Conservation (phyloP, 2,329 filamentous ascomycete genomes). For the Aspergillus aculeatus region DNA sequence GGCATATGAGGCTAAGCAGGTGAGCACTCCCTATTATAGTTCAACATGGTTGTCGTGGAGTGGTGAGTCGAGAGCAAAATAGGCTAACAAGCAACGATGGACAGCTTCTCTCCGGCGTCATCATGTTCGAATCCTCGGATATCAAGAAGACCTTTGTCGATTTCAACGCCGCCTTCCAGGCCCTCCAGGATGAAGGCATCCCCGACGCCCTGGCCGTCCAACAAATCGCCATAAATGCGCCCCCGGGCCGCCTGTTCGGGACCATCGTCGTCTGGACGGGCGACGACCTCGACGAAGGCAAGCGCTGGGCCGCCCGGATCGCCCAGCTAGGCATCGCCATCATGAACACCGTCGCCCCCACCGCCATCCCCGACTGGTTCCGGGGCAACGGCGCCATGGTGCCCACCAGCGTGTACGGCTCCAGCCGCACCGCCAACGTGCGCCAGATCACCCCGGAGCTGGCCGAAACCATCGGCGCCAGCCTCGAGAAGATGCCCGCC, state of each 20-base stretch:
- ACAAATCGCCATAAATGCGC: conserved; percentile 14
- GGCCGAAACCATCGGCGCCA: conserved; percentile 7
- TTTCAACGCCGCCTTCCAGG: conserved; percentile 15
- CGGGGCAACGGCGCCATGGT: conserved; percentile 1
- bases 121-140: conserved; percentile 19
- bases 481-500: neutral
- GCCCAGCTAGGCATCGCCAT: conserved; percentile 11
- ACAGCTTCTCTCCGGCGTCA: conserved; percentile 19
- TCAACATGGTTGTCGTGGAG: no score
- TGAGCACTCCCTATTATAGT: neutral
- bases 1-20: conserved; percentile 15
- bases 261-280: conserved; percentile 16
- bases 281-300: conserved; percentile 12
- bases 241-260: conserved; percentile 12
- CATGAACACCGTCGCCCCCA: conserved; percentile 16
- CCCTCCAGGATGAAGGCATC: conserved; percentile 5
- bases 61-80: no score
- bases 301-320: conserved; percentile 17
- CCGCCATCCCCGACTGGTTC: conserved; percentile 14
- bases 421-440: conserved; percentile 9
- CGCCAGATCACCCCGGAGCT: conserved; percentile 8
- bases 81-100: neutral
- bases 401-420: conserved; percentile 5
- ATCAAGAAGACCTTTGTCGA: conserved; percentile 6
- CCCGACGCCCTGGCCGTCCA: conserved; percentile 16